Conservation (phyloP, 2,329 filamentous ascomycete genomes). For the Aureobasidium sp. region DNA sequence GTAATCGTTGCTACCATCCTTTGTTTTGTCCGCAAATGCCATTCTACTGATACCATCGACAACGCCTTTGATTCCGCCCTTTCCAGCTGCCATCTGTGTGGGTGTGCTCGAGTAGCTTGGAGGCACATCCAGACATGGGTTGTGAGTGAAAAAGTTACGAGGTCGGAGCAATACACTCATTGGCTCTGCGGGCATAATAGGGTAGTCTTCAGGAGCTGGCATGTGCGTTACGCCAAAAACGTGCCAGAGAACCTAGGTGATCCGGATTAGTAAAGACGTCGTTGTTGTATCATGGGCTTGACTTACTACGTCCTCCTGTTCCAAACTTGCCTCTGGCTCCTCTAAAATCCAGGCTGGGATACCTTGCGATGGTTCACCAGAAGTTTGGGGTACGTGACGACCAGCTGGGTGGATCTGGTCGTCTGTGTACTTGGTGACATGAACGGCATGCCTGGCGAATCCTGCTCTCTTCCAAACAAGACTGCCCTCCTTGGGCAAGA, state of each 20-base stretch:
- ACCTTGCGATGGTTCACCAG: constrained; percentile 64
- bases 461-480: constrained; percentile 84
- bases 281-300: neutral
- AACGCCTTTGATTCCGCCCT: constrained; percentile 30
- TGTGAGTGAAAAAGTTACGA: constrained; percentile 72
- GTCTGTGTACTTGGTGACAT: constrained; percentile 79
- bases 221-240: constrained; percentile 89
- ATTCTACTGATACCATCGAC: constrained; percentile 44
- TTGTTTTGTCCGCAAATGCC: constrained; percentile 35
- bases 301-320: constrained; percentile 58
- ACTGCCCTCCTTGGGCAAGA: constrained; percentile 72
- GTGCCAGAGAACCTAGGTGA: constrained; percentile 59
- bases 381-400: constrained; percentile 80
- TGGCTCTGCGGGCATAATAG: constrained; percentile 69
- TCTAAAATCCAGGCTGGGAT: constrained; percentile 67
- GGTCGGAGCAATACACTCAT: constrained; percentile 73
- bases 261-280: neutral
- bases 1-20: constrained; percentile 23
- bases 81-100: constrained; percentile 47
- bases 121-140: constrained; percentile 72
- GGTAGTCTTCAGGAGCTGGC: constrained; percentile 82
- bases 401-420: constrained; percentile 78
- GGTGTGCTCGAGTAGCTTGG: constrained; percentile 66
- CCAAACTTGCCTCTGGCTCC: constrained; percentile 55
- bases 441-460: constrained; percentile 77